Conservation (phyloP, 441 rosid species). For the Cnidoscolus chayamansa region DNA sequence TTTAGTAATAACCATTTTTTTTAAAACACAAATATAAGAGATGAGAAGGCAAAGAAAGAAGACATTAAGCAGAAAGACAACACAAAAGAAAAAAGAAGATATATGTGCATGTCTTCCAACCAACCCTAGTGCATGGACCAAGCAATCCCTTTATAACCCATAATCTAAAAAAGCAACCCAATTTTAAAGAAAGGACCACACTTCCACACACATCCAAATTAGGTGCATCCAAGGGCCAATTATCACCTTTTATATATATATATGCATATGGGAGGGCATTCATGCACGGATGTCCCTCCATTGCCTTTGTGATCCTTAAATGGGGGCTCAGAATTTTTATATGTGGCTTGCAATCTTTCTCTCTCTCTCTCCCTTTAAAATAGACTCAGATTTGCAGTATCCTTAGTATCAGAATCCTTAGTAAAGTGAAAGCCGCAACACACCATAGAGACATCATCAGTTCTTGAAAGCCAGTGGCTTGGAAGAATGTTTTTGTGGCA, state of each 20-base stretch:
- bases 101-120: slow-evolving; percentile 26
- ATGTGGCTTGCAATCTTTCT: slow-evolving; percentile 12
- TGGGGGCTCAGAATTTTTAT: not conserved
- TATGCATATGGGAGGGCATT: no score
- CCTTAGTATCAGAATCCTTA: slow-evolving; percentile 14
- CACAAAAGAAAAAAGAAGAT: slow-evolving; percentile 17
- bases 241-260: not conserved
- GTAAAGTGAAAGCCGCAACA: not conserved
- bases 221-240: slow-evolving; percentile 17
- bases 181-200: slow-evolving; percentile 14
- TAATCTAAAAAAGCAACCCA: not conserved
- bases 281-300: slow-evolving; percentile 15
- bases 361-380: not conserved
- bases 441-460: no score
- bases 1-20: no score
- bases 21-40: no score
- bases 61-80: not conserved
- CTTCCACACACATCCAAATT: not conserved
- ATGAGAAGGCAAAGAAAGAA: not conserved
- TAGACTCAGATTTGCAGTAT: slow-evolving; percentile 35
- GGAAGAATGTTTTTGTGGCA: slow-evolving; percentile 17
- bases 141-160: not conserved
- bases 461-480: not conserved
- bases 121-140: slow-evolving; percentile 36
- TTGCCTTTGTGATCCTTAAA: slow-evolving; percentile 23